phyloP scores from a whole-genome alignment of 1,284 basidiomycete genomes.

The Earliella scabrosa region DNA sequence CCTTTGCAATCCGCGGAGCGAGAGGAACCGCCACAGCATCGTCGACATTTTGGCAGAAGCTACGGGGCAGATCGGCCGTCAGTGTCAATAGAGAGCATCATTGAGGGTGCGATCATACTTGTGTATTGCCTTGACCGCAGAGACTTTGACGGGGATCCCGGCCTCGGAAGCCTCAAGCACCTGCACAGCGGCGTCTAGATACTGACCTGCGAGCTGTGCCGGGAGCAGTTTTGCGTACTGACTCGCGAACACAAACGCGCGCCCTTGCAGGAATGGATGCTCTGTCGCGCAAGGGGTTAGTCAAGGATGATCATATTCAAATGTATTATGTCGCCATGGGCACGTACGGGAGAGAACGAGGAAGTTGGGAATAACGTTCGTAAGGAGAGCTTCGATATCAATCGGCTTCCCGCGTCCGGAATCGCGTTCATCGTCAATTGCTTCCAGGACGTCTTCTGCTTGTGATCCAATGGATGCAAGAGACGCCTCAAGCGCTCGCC shows the following conservation, averaged over 20 bases:
- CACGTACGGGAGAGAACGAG: conserved; percentile 68
- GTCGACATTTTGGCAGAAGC: conserved; percentile 71
- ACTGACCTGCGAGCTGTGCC: conserved; percentile 74
- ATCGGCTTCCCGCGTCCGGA: conserved; percentile 68
- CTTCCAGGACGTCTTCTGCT: conserved; percentile 76
- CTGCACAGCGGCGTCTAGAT: conserved; percentile 84
- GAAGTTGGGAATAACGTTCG: conserved; percentile 80
- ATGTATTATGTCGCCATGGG: no score
- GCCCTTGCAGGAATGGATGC: conserved; percentile 89
- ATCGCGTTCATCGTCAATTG: conserved; percentile 75
- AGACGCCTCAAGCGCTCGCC: conserved; percentile 87
- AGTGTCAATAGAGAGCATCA: no score
- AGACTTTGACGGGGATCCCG: conserved; percentile 88
- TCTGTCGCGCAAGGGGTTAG: no score
- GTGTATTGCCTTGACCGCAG: conserved; percentile 89
- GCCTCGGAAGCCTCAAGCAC: conserved; percentile 79
- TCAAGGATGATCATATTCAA: no score
- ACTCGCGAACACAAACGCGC: conserved; percentile 94
- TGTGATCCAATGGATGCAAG: conserved; percentile 88
- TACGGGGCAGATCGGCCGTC: no score
- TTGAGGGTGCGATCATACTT: conserved; percentile 79
- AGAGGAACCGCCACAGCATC: conserved; percentile 64
- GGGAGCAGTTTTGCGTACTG: conserved; percentile 84
- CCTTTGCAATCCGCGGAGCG: conserved; percentile 78
- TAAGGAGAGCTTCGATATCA: conserved; percentile 78